phyloP scores from a whole-genome alignment of 306 rosid genomes.

The Mimosa pudica region DNA sequence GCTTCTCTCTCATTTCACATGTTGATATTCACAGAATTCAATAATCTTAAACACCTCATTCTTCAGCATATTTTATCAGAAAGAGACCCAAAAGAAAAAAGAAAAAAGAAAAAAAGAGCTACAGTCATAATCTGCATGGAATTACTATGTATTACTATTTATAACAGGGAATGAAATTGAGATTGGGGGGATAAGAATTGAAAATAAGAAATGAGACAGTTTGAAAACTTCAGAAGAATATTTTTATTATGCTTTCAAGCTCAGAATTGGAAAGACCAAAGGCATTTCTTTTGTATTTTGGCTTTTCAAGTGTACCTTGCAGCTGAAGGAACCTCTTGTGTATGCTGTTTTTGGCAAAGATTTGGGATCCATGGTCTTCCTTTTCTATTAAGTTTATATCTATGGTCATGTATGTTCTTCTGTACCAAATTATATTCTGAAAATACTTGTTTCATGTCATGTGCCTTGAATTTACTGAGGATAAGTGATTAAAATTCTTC shows the following conservation, averaged over 20 bases:
- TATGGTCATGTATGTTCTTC: slow-evolving; percentile 24
- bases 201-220: slow-evolving; percentile 34
- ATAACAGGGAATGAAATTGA: slow-evolving; percentile 22
- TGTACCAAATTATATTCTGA: slow-evolving; percentile 33
- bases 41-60: slow-evolving; percentile 17
- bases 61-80: slow-evolving; percentile 6
- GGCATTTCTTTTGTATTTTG: slow-evolving; percentile 20
- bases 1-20: slow-evolving; percentile 36
- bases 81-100: background rate
- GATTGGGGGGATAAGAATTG: slow-evolving; percentile 25
- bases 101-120: background rate
- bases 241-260: slow-evolving; percentile 28
- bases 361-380: slow-evolving; percentile 23
- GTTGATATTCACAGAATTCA: slow-evolving; percentile 8
- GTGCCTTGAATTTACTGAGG: slow-evolving; percentile 28
- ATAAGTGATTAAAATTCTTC: slow-evolving; percentile 25
- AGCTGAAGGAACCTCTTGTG: slow-evolving; percentile 9
- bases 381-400: slow-evolving; percentile 36
- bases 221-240: slow-evolving; percentile 27
- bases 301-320: slow-evolving; percentile 30
- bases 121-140: slow-evolving; percentile 29
- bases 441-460: slow-evolving; percentile 26
- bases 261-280: slow-evolving; percentile 16
- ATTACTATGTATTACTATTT: slow-evolving; percentile 31
- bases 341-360: slow-evolving; percentile 22